phyloP scores from a whole-genome alignment of 1,139 yeast species.

The Zygoascus hellenicus region DNA sequence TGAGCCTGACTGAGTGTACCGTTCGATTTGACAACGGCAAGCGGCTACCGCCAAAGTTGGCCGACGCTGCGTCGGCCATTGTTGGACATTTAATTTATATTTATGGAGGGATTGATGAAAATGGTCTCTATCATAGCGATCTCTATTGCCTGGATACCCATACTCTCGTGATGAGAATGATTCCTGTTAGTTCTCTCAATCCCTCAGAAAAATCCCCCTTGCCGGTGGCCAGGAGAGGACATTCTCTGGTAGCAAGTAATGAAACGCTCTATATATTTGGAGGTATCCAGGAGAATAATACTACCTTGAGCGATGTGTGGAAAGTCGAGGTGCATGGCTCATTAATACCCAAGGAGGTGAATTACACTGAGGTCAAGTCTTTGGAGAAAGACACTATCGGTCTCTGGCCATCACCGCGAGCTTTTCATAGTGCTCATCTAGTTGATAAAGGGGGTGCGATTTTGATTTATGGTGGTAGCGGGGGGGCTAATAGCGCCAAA shows the following conservation, averaged over 20 bases:
- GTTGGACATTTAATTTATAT: slow-evolving; percentile 19
- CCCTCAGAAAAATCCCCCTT: slow-evolving; percentile 8
- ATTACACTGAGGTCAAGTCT: slow-evolving; percentile 18
- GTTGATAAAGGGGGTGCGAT: slow-evolving; percentile 14
- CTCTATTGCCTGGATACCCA: slow-evolving; percentile 19
- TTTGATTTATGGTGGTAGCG: slow-evolving; percentile 22
- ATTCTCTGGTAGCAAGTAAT: slow-evolving; percentile 15
- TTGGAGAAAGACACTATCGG: slow-evolving; percentile 21
- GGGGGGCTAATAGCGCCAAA: slow-evolving; percentile 1
- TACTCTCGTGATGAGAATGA: slow-evolving; percentile 14
- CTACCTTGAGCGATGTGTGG: slow-evolving; percentile 23
- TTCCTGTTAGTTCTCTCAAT: not conserved
- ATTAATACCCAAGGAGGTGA: slow-evolving; percentile 1
- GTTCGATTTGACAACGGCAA: slow-evolving; percentile 12
- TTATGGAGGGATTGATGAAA: slow-evolving; percentile 24
- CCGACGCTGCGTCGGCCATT: slow-evolving; percentile 19
- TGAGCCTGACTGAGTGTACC: slow-evolving; percentile 16
- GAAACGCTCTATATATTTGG: slow-evolving; percentile 23
- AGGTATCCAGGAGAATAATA: slow-evolving; percentile 17
- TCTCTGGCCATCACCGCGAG: slow-evolving; percentile 23
- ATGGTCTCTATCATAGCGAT: slow-evolving; percentile 12
- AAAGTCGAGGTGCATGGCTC: slow-evolving; percentile 17
- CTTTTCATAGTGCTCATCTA: slow-evolving; percentile 23
- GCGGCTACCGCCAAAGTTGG: slow-evolving; percentile 18
- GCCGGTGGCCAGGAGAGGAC: slow-evolving; percentile 22